Evolutionary conservation across 2,329 filamentous ascomycete species (phyloP), one percentile per base, ranked within the genome.

Genomic region (Pestalotiopsis sp.): DNA sequence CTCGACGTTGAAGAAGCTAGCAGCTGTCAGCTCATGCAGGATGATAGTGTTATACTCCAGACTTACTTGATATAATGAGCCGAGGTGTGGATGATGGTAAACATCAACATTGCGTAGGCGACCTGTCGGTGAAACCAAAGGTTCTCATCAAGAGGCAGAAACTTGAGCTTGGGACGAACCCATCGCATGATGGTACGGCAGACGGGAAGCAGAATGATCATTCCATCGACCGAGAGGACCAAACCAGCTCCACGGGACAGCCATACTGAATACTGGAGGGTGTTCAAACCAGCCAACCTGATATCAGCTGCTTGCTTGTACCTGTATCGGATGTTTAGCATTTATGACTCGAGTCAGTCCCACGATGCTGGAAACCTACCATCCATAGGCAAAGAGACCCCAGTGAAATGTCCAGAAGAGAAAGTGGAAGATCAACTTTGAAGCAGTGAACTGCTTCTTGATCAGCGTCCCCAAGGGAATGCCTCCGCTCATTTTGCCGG

Each of bases 71-170:
- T 93, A 76, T 99, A 99, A 81, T 99, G 96, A 64, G 90, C 90
- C 14, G 86, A 78, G 1, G 91, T 92, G 80, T 99, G 96, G 36
- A 93, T 80, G 64, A 90, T 87, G 36, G 91, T 93, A 80, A 95
- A 99, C 67, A 97, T 78, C 3, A 98, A 85, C 83, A 98, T 85
- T 1, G 94, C 86, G 78, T 99, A 99, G 20, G 96, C 95, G 58
- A 97, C 88, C 80, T 99, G 96, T 72, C 95, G 88, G 83, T 99
- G 96, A 81, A 99, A 97, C 94, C 94, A 99, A 73, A 95, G 88
- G 69, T 94, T 97, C 83, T 99, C 96, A 76, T 99, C 96, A n/a
- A 99, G 87, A 4, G 96, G 96, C 13, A 98, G 79, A 84, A 92
- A 97, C 80, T 90, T 89, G 72, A 97, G 82, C 84, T 97, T 97